A percentile compares a stretch with the other conserved stretches of the same genome.
phyloP scores from a whole-genome alignment of 768 basidiomycete species.

The Leccinum truebloodii region DNA sequence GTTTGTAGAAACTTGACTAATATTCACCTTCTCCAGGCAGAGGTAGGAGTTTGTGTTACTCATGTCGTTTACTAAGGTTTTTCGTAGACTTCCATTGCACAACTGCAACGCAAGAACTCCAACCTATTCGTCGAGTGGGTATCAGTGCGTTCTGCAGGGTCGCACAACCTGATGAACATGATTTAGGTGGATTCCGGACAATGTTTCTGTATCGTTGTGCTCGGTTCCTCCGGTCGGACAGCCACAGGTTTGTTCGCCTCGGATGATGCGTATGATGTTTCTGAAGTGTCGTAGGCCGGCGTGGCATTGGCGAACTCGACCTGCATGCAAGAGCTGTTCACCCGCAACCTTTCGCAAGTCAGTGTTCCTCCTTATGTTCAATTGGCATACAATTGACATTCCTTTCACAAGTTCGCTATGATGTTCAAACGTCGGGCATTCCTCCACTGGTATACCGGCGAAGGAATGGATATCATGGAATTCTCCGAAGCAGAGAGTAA shows the following conservation, averaged over 20 bases:
- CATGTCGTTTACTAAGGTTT: conserved; percentile 8
- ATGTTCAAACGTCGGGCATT: conserved; percentile 89
- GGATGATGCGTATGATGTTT: background rate
- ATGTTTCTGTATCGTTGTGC: conserved; percentile 81
- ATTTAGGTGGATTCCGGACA: conserved; percentile 85
- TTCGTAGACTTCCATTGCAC: conserved; percentile 62
- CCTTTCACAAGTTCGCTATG: conserved; percentile 53
- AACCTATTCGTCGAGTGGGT: conserved; percentile 77
- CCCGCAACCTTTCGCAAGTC: conserved; percentile 65
- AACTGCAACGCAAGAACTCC: conserved; percentile 77
- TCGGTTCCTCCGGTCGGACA: conserved; percentile 84
- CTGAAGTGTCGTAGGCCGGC: conserved; percentile 48
- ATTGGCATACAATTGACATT: conserved; percentile 4
- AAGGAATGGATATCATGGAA: conserved; percentile 86
- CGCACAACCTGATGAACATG: conserved; percentile 3
- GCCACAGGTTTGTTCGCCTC: conserved; percentile 48
- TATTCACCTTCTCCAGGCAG: conserved; percentile 39
- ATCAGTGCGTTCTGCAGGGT: background rate
- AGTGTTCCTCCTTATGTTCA: conserved; percentile 12
- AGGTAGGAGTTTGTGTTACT: conserved; percentile 41
- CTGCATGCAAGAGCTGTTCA: conserved; percentile 84
- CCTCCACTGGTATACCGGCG: conserved; percentile 88
- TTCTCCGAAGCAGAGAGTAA: conserved; percentile 90
- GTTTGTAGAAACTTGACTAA: background rate
- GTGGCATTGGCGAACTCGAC: conserved; percentile 78